Evolutionary conservation across 202 grass and related monocot species (phyloP), one percentile per base, ranked within the genome.

Genomic region (Musa balbisiana): DNA sequence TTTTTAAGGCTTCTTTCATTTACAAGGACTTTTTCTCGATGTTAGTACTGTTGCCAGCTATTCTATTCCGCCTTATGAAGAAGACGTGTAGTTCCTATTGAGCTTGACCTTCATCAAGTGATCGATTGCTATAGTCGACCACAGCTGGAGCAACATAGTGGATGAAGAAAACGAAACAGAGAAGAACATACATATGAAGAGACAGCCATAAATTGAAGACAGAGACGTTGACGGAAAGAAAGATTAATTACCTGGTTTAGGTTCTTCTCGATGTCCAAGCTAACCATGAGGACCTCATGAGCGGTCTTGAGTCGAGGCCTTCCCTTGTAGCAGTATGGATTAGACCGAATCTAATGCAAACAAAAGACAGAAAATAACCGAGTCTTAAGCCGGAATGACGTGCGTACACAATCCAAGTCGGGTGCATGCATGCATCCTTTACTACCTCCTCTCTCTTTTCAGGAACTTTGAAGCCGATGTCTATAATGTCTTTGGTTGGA

Each of bases 301-400:
- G 85, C 88, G 0, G 88, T 95, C 62, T 81, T 85, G 51, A 95
- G 25, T 20, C 83, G 87, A 17, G 88, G 92, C 78, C 74, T 87
- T 83, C 88, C 92, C 51, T 91, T 91, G 56, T 95, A 95, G 79
- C 83, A 88, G 33, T 83, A 88, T 43, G 82, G 71, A 68, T 91
- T 95, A 10, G 63, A 49, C 11, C 73, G 55, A 63, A 76, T 22
- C 55, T 76, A 9, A 21, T 12, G n/a, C 21, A 8, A 62, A 43
- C 5, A 43, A 43, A 43, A 43, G 33, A 8, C 22, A 8, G 10
- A 26, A 25, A 56, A 26, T 10, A 21, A n/a, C 13, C 1, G 22
- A 62, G 15, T 10, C 53, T 23, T 14, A 14, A 17, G 17, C 17
- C 2, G 55, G 55, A 58, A 58, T 14, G 4, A 58, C 55, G 17